Evolutionary conservation across 495 filamentous ascomycete species (phyloP), one percentile per base, ranked within the genome.

Genomic region (Penicillium goetzii): DNA sequence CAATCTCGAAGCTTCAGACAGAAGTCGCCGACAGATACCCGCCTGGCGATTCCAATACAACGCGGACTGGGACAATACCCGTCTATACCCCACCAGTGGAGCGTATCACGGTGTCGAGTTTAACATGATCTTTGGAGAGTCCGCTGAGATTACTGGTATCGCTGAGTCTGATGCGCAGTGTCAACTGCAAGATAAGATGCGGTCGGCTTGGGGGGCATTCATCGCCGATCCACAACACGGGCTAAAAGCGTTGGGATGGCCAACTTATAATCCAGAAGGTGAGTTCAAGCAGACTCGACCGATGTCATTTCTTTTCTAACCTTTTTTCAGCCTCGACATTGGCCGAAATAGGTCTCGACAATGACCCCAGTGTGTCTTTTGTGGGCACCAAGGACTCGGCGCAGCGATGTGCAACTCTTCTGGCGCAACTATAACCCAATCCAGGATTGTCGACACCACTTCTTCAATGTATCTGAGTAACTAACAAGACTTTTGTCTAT

Each of bases 11-110:
- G 80, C 77, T 12, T 69, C 66, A 30, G 72, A 70, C 28, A 75
- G 76, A 8, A 57, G 68, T 28, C 57, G 52, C 9, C 64, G 72
- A 32, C 66, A 63, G 19, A 72, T 76, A 15, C 80, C 83, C 0
- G 76, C 73, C 15, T 86, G 83, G 82, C 76, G 77, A 21, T 85
- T 81, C 60, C 78, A 81, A 45, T 86, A 83, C 61, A 78, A 81
- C 47, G 82, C 76, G 9, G 76, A 79, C 52, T 86, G 80, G 70
- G 71, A 76, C 1, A 83, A 82, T 62, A 72, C 77, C 14, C 67
- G 68, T 8, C 69, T 85, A 25, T 79, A 79, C 41, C 78, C 78
- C 1, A 70, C 67, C 21, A 80, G 76, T 43, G 80, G 80, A 3
- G 76, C 81, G 1, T 84, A 79, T 63, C 84, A 86, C 63, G 78